Evolutionary conservation across 768 basidiomycete genomes (phyloP), one percentile per base, ranked within the genome.

Genomic region (Agrocybe praecox): DNA sequence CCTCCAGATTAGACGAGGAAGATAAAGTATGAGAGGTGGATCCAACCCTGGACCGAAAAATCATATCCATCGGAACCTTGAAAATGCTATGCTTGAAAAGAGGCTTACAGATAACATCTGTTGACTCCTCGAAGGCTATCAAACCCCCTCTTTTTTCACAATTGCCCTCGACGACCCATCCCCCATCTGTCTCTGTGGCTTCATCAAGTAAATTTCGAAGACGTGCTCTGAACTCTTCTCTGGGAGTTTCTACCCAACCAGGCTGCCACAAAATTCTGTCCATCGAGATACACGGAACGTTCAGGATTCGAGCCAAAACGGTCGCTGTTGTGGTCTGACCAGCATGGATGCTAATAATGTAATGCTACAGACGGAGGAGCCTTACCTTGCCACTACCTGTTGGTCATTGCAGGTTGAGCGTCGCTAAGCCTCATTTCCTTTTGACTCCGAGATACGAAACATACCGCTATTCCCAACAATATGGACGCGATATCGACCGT

Each of bases 21-120:
- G 76, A 70, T 89, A 89, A 10, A 82, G 67, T 9, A 72, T 17
- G 32, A 89, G 70, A 14, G 87, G 88, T 8, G 87, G 86, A 60
- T 89, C 87, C 19, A 89, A 72, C 88, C 88, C 87, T 89, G 52
- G 10, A 33, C 18, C n/a, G n/a, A n/a, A 23, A 36, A 26, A 54
- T n/a, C n/a, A 50, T 34, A n/a, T n/a, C n/a, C n/a, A n/a, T 21
- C 11, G 18, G 33, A 17, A 43, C 17, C 19, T 18, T 26, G 15
- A 21, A n/a, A 21, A 18, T 12, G n/a, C 29, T 2, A 34, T 22
- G 23, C 3, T 42, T 49, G 24, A 51, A 46, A 17, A 33, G 15
- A 51, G n/a, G 70, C 77, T 46, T 55, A 86, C 85, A 86, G 19
- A 86, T 76, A 8, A 81, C 63, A 63, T 86, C 83, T 4, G 84